phyloP scores from a whole-genome alignment of 2,329 filamentous ascomycete species.

The Coniosporium tulheliwenetii region DNA sequence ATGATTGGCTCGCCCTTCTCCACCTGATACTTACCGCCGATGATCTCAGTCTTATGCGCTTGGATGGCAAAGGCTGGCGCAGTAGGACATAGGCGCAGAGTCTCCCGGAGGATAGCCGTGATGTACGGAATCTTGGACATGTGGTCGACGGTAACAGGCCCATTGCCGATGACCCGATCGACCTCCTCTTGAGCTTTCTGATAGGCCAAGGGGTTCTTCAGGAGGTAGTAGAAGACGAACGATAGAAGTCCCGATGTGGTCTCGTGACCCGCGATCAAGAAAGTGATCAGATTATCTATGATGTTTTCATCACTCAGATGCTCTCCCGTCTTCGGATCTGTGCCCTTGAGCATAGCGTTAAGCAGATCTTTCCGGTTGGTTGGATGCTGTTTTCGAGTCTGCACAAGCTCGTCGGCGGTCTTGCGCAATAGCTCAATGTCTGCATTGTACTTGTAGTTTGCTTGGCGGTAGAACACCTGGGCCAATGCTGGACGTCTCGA shows the following conservation, averaged over 20 bases:
- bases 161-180: slow-evolving; percentile 45
- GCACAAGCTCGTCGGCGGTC: slow-evolving; percentile 41
- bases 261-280: slow-evolving; percentile 51
- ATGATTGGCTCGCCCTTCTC: slow-evolving; percentile 16
- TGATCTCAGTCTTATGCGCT: slow-evolving; percentile 32
- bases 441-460: slow-evolving; percentile 33
- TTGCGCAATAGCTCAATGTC: slow-evolving; percentile 38
- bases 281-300: slow-evolving; percentile 53
- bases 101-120: slow-evolving; percentile 43
- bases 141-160: slow-evolving; percentile 43
- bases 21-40: slow-evolving; percentile 27
- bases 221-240: slow-evolving; percentile 40
- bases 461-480: slow-evolving; percentile 18
- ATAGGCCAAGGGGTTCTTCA: slow-evolving; percentile 40
- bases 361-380: slow-evolving; percentile 45
- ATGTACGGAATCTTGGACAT: slow-evolving; percentile 51
- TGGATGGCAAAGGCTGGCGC: slow-evolving; percentile 42
- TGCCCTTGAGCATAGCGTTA: slow-evolving; percentile 40
- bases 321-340: slow-evolving; percentile 46
- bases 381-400: slow-evolving; percentile 37
- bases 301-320: slow-evolving; percentile 43
- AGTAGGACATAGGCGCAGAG: slow-evolving; percentile 39
- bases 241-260: slow-evolving; percentile 53
- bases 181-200: slow-evolving; percentile 51
- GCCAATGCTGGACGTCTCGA: slow-evolving; percentile 11